phyloP scores from a whole-genome alignment of 2,329 filamentous ascomycete species.

The Sporothrix luriei region DNA sequence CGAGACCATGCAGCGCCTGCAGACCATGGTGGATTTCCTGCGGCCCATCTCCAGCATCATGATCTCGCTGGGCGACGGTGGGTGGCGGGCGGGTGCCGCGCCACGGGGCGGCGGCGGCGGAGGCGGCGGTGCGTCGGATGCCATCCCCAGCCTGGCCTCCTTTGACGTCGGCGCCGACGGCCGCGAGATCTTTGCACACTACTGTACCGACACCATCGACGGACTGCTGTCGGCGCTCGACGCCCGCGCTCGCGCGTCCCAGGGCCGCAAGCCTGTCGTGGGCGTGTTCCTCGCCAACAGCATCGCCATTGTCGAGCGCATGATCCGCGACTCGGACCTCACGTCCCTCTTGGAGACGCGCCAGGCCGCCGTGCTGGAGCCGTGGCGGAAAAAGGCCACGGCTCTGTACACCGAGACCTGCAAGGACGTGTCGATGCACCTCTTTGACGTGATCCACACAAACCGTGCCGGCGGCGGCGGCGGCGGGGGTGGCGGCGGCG shows the following conservation, averaged over 20 bases:
- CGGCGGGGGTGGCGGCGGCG: conserved; percentile 24
- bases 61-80: conserved; percentile 88
- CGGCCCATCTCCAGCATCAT: conserved; percentile 85
- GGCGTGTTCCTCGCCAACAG: conserved; percentile 93
- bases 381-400: conserved; percentile 85
- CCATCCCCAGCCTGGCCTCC: conserved; percentile 70
- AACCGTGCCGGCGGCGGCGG: conserved; percentile 58
- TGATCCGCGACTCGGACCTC: conserved; percentile 80
- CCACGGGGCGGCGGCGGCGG: conserved; percentile 37
- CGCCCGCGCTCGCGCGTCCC: conserved; percentile 62
- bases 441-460: conserved; percentile 91
- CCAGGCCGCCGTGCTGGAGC: conserved; percentile 66
- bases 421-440: conserved; percentile 80
- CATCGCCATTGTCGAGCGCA: conserved; percentile 79
- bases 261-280: conserved; percentile 69
- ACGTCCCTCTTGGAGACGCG: conserved; percentile 68
- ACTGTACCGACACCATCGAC: conserved; percentile 87
- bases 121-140: conserved; percentile 49
- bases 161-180: conserved; percentile 91
- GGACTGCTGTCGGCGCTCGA: conserved; percentile 75
- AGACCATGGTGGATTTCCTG: conserved; percentile 84
- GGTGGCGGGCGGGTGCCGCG: conserved; percentile 67
- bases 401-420: conserved; percentile 82
- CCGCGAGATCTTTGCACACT: conserved; percentile 83
- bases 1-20: conserved; percentile 83